Evolutionary conservation across 805 yeast genomes (phyloP).

Genomic region (Candida coquimbonensis): DNA sequence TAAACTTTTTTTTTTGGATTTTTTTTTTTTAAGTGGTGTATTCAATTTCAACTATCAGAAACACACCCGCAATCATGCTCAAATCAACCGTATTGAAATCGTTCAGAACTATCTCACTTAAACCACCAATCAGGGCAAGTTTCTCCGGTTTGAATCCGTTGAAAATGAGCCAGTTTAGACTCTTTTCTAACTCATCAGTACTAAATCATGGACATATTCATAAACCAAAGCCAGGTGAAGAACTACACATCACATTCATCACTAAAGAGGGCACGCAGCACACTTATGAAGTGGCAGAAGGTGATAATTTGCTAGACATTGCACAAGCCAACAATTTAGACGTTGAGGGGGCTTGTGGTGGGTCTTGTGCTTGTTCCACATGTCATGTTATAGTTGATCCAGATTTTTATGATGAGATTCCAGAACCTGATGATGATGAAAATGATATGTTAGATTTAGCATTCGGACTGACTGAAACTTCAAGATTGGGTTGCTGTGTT

Average conservation of each 20-base stretch:
- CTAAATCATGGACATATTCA: constrained; percentile 75
- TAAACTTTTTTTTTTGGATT: neutral
- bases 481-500: constrained; percentile 92
- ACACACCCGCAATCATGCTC: neutral
- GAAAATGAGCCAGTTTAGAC: constrained; percentile 14
- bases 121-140: neutral
- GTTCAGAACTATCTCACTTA: neutral
- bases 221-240: constrained; percentile 92
- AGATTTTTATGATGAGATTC: constrained; percentile 80
- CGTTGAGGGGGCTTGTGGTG: constrained; percentile 99
- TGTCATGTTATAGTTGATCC: constrained; percentile 97
- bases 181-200: constrained; percentile 22
- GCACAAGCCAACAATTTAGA: constrained; percentile 92
- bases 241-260: constrained; percentile 76
- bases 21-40: no score
- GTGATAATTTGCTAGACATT: constrained; percentile 85
- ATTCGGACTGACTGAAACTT: constrained; percentile 93
- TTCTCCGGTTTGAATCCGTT: neutral
- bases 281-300: constrained; percentile 81
- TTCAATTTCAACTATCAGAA: no score
- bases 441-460: constrained; percentile 98
- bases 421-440: constrained; percentile 96
- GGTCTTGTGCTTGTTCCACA: constrained; percentile 97
- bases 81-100: neutral
- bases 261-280: constrained; percentile 85